Evolutionary conservation across 805 yeast species (phyloP), one percentile per base, ranked within the genome.

Genomic region (Metschnikowia borealis): DNA sequence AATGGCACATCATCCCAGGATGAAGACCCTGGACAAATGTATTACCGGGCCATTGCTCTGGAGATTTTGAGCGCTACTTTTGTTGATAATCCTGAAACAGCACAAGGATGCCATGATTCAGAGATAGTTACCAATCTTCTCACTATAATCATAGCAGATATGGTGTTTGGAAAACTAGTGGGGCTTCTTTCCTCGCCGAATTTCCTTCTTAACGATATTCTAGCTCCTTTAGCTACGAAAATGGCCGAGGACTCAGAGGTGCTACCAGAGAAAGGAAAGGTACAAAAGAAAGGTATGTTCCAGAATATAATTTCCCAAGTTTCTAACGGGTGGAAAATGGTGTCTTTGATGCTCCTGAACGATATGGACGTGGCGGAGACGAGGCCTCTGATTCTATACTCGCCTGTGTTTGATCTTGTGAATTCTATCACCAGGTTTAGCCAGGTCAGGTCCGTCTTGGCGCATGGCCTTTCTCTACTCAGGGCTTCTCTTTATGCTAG

Each of bases 341-440:
- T 34, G 29, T 23, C 31, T 10, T 15, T n/a, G 20, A 33, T 33
- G 37, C 37, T 42, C 21, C 31, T 20, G 37, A 33, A 14, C 4
- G n/a, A 33, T 7, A 11, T n/a, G n/a, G 21, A 6, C 3, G 10
- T n/a, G n/a, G 13, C 38, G 3, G 26, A 33, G 14, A 17, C 29
- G 7, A 32, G 18, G 14, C 45, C 45, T n/a, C n/a, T 45, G 10
- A 36, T 54, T 2, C 34, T 50, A 2, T 48, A 52, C 29, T 57
- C 63, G 10, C 57, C 64, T 4, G 48, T 63, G 7, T 47, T 62
- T 39, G 46, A 51, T 14, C 52, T 64, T 10, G 5, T 62, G 10
- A 59, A 62, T 43, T 53, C 61, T 1, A 13, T 63, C 26, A 56
- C 61, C 7, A 44, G 48, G 26, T 50, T 64, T 37, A 55, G 59